A percentile compares a stretch with the other conserved stretches of the same genome.
phyloP scores from a whole-genome alignment of 441 rosid species.

The Raphanus hybrid region DNA sequence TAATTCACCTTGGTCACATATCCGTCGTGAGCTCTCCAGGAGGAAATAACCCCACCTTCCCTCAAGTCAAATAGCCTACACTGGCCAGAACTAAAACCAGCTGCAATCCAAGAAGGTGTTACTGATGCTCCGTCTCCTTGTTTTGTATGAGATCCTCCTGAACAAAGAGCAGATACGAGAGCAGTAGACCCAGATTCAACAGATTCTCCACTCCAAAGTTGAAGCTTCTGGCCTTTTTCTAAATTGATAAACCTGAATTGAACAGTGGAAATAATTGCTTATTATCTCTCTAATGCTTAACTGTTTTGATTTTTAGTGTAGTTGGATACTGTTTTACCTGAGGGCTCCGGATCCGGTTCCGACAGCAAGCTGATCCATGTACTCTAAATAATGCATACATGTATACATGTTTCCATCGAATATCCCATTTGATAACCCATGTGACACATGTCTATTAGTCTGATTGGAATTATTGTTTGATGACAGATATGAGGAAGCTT shows the following conservation, averaged over 20 bases:
- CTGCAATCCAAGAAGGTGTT: conserved; percentile 82
- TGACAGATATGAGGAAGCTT: conserved; percentile 35
- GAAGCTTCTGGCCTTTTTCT: conserved; percentile 77
- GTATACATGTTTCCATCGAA: conserved; percentile 91
- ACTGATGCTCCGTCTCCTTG: conserved; percentile 54
- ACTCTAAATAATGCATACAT: conserved; percentile 78
- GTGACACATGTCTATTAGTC: conserved; percentile 58
- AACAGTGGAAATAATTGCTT: conserved; percentile 11
- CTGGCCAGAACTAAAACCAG: conserved; percentile 92
- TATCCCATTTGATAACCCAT: conserved; percentile 71
- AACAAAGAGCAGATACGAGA: conserved; percentile 83
- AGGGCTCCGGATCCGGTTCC: conserved; percentile 94
- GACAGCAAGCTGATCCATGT: conserved; percentile 65
- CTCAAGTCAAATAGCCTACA: conserved; percentile 83
- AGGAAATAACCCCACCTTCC: conserved; percentile 67
- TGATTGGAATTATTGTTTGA: conserved; percentile 60
- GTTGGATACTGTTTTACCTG: conserved; percentile 55
- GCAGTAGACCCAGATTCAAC: conserved; percentile 75
- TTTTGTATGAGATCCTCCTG: conserved; percentile 67
- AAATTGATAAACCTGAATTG: conserved; percentile 71
- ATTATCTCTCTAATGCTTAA: conserved; percentile 1
- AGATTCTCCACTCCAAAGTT: conserved; percentile 84
- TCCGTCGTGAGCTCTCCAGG: conserved; percentile 94
- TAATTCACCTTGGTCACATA: conserved; percentile 79
- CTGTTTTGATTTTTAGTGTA: conserved; percentile 14